Evolutionary conservation across 2,329 filamentous ascomycete species (phyloP), one percentile per base, ranked within the genome.

Genomic region (Sarocladium brachiariae): DNA sequence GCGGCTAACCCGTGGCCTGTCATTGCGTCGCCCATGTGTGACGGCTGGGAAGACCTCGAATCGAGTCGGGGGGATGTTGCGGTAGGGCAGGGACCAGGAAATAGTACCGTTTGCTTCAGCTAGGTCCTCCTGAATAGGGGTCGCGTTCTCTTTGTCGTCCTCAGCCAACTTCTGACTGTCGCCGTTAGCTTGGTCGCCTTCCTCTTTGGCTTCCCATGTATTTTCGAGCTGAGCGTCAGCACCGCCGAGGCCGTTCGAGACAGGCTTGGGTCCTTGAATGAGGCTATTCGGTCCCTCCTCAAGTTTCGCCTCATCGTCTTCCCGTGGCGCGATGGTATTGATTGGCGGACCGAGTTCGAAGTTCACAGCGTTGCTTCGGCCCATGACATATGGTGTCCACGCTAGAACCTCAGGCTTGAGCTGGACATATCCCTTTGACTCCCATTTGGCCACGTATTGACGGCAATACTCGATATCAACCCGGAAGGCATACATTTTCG

Each of bases 351-450:
- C 87, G 47, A 90, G 80, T 62, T 95, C 89, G 59, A 93, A 92
- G 59, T 89, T 87, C 3, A 85, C 86, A 31, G 86, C 81, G 57
- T 87, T 91, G 65, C 81, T 86, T 55, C 89, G 83, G 23, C 93
- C 92, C 90, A 96, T 97, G 37, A 97, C 84, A 64, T 96, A 99
- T 0, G 93, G 93, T 13, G 91, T 96, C 93, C 93, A 99, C 10
- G 91, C 86, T 23, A 99, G 76, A 16, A 83, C 83, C 39, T 86
- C 82, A 0, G 87, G 81, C 57, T 93, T 87, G 31, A 99, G 79
- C 59, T 83, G 86, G 19, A 96, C 87, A 58, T 96, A 95, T 9
- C 86, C 84, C 63, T 96, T 96, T 46, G 79, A 77, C 62, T 96
- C 88, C 81, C 92, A 96, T 56, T 92, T 93, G 27, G 81, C 79